Percentiles rank a stretch among this genome's conserved stretches.
Conservation (phyloP, 1,284 basidiomycete genomes). For the Neolentinus lepideus region DNA sequence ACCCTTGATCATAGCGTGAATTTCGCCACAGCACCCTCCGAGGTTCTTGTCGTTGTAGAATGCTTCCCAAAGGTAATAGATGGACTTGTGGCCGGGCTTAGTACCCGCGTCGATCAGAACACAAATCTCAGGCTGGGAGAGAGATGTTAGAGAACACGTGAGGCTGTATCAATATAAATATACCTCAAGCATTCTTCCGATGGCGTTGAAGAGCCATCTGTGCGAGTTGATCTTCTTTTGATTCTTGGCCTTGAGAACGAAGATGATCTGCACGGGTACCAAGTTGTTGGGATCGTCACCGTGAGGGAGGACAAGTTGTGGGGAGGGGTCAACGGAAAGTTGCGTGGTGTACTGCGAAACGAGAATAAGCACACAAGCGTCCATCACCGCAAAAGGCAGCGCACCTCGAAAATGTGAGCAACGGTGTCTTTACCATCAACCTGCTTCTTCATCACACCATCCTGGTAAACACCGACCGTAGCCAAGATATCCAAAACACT, state of each 20-base stretch:
- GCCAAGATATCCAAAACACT: constrained; percentile 84
- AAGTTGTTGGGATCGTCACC: constrained; percentile 86
- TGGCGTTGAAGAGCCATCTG: constrained; percentile 97
- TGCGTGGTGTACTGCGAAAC: constrained; percentile 75
- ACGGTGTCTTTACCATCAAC: constrained; percentile 91
- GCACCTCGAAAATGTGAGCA: constrained; percentile 84
- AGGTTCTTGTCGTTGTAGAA: constrained; percentile 75
- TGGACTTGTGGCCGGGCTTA: constrained; percentile 93
- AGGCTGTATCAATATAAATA: constrained; percentile 8
- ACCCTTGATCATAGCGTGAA: constrained; percentile 90
- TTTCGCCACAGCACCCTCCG: constrained; percentile 86
- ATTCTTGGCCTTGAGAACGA: constrained; percentile 95
- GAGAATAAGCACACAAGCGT: constrained; percentile 2
- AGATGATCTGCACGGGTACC: constrained; percentile 93
- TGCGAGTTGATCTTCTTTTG: constrained; percentile 97
- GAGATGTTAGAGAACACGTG: neutral
- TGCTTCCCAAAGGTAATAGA: constrained; percentile 96
- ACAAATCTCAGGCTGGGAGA: constrained; percentile 75
- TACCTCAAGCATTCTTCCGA: constrained; percentile 78
- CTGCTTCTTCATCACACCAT: constrained; percentile 95
- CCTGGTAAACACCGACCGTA: constrained; percentile 87
- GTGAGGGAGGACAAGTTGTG: constrained; percentile 86
- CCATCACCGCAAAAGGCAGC: constrained; percentile 5
- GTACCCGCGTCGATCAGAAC: constrained; percentile 93
- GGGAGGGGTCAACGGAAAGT: constrained; percentile 84